Evolutionary conservation across 192 early-diverging fungal species (phyloP).

Genomic region (Lunasporangiospora selenospora): DNA sequence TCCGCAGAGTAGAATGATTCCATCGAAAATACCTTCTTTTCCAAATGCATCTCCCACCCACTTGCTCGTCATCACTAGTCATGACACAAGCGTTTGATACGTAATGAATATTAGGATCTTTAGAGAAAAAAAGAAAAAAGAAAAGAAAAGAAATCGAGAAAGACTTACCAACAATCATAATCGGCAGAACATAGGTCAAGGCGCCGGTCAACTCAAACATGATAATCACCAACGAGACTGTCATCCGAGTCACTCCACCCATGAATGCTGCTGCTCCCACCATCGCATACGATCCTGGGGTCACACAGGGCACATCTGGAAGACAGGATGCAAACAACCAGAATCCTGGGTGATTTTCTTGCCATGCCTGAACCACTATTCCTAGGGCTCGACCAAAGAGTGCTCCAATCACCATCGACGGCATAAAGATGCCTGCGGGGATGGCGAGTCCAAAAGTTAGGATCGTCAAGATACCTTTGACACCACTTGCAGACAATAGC

Average conservation of each 20-base stretch:
- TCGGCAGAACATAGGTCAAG: conserved; percentile 93
- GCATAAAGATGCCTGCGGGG: conserved; percentile 85
- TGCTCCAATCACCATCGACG: conserved; percentile 89
- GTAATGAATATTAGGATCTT: background rate
- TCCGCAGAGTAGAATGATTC: conserved; percentile 59
- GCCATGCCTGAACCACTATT: conserved; percentile 81
- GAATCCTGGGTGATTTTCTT: conserved; percentile 63
- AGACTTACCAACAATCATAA: conserved; percentile 79
- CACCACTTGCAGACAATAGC: conserved; percentile 63
- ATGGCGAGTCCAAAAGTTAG: conserved; percentile 79
- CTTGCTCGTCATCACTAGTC: conserved; percentile 78
- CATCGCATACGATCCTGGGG: conserved; percentile 84
- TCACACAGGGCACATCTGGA: conserved; percentile 85
- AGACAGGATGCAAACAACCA: conserved; percentile 70
- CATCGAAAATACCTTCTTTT: conserved; percentile 72
- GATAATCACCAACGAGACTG: conserved; percentile 91
- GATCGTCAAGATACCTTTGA: conserved; percentile 70
- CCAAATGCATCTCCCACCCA: conserved; percentile 79
- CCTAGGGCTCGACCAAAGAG: conserved; percentile 94
- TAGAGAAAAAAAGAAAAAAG: background rate
- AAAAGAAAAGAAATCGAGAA: background rate
- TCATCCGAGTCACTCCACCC: conserved; percentile 90
- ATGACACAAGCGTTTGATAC: too few relatives aligned
- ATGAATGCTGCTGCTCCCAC: conserved; percentile 86
- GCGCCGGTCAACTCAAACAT: conserved; percentile 99